phyloP scores from a whole-genome alignment of 176 grass and related monocot genomes.

The Hyparrhenia diplandra region DNA sequence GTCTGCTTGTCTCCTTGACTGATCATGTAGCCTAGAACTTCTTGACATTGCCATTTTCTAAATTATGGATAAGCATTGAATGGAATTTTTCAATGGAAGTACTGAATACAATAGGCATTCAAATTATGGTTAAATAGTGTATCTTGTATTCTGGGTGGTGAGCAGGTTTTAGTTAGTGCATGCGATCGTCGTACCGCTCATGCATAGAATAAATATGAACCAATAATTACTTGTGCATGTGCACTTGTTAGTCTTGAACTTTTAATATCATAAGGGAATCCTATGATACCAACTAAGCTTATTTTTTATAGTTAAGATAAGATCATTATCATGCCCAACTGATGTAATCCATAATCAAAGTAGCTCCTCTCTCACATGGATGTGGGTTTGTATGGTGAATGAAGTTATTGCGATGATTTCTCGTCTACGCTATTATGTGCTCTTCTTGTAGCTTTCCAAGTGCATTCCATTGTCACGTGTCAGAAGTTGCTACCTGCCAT shows the following conservation, averaged over 20 bases:
- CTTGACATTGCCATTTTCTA: not conserved
- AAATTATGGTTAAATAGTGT: not conserved
- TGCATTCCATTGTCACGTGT: constrained; percentile 2
- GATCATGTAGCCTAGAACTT: not conserved
- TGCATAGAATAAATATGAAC: not conserved
- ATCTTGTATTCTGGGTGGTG: not conserved
- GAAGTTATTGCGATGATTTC: not conserved
- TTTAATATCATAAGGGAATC: not conserved
- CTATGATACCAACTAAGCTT: not conserved
- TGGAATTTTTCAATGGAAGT: not conserved
- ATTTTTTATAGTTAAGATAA: not conserved
- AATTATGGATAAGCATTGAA: not conserved
- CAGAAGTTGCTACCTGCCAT: constrained; percentile 15
- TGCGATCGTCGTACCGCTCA: not conserved
- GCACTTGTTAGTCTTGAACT: not conserved
- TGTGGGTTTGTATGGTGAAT: not conserved
- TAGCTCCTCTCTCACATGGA: constrained; percentile 28
- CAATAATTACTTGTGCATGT: not conserved
- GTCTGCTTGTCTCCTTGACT: constrained; percentile 20
- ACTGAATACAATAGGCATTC: not conserved
- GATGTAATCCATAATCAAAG: not conserved
- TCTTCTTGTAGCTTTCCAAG: not conserved
- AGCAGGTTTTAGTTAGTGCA: not conserved
- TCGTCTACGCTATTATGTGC: not conserved
- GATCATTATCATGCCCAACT: not conserved